Percentiles rank a stretch among this genome's conserved stretches.
These are phyloP conservation scores for Cutaneotrichosporon cavernicola DNA, from an alignment of 1,284 basidiomycete species.

Conservation along the genomic window DNA sequence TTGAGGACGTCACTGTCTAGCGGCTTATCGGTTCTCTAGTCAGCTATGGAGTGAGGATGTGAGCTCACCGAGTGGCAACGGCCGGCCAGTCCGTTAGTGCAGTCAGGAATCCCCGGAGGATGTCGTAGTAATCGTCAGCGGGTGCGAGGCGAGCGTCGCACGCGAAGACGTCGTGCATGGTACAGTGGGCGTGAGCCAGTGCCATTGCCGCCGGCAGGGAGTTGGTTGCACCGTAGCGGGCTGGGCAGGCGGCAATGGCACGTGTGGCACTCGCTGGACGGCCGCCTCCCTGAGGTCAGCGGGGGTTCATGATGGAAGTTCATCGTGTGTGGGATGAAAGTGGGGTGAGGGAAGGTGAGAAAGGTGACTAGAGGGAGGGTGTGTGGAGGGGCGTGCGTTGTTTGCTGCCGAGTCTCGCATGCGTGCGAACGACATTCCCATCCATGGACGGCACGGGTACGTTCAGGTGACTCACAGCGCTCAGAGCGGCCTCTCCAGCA, in stretches of 20 bases:
- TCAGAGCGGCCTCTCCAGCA: constrained; percentile 1
- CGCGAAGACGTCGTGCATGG: constrained; percentile 15
- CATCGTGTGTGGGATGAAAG: not conserved
- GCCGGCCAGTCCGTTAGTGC: constrained; percentile 9
- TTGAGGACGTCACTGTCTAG: not conserved
- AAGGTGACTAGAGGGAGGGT: not conserved
- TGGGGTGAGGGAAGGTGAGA: not conserved
- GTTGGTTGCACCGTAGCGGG: constrained; percentile 4
- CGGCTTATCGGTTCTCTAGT: not conserved
- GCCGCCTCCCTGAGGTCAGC: constrained; percentile 5
- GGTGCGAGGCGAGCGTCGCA: constrained; percentile 15
- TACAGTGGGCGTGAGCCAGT: constrained; percentile 20
- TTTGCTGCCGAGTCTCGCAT: not conserved
- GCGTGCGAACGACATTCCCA: not conserved
- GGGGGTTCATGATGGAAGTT: not conserved
- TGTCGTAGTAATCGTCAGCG: constrained; percentile 12
- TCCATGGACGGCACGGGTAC: not conserved
- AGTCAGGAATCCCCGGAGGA: constrained; percentile 12
- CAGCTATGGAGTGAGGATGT: not conserved
- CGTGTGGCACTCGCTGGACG: constrained; percentile 10
- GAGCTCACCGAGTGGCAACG: constrained; percentile 6
- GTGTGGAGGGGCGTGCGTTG: not conserved
- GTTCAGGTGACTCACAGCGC: constrained; percentile 6
- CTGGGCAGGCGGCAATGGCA: constrained; percentile 9
- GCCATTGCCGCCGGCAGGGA: constrained; percentile 12